A percentile compares a stretch with the other conserved stretches of the same genome.
phyloP scores from a whole-genome alignment of 2,329 filamentous ascomycete genomes.

The Periglandula ipomoeae region DNA sequence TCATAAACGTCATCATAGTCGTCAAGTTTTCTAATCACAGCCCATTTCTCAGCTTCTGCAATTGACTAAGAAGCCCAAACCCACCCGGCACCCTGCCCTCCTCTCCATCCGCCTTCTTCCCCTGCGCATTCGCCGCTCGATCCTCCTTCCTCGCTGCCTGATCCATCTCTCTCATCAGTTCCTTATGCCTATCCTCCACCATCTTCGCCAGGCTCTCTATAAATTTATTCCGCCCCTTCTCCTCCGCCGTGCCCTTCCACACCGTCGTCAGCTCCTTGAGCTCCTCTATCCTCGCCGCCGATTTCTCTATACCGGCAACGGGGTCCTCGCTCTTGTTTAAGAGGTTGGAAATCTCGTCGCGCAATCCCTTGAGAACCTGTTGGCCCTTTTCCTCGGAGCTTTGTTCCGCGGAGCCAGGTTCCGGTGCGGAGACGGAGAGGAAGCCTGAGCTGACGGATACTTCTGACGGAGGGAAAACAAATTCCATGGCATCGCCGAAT shows the following conservation, averaged over 20 bases:
- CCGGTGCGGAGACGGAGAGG: conserved; percentile 81
- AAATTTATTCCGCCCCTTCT: conserved; percentile 73
- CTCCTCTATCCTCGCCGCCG: conserved; percentile 64
- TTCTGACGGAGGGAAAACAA: conserved; percentile 83
- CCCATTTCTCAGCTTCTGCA: conserved; percentile 50
- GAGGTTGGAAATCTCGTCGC: conserved; percentile 61
- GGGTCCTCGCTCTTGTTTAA: conserved; percentile 49
- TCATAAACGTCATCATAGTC: not conserved
- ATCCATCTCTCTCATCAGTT: conserved; percentile 44
- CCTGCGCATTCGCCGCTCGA: conserved; percentile 20
- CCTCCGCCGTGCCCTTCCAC: conserved; percentile 94
- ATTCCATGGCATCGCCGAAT: conserved; percentile 94
- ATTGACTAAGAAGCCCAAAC: conserved; percentile 53
- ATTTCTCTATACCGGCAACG: conserved; percentile 61
- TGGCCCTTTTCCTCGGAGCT: conserved; percentile 81
- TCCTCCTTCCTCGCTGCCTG: conserved; percentile 28
- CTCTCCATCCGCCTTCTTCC: conserved; percentile 17
- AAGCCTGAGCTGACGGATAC: conserved; percentile 76
- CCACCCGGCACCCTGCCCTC: conserved; percentile 38
- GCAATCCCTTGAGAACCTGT: conserved; percentile 61
- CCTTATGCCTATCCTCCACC: conserved; percentile 65
- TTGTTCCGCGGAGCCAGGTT: conserved; percentile 52
- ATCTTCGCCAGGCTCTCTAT: conserved; percentile 73
- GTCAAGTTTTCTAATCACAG: conserved; percentile 23
- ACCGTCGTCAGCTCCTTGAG: conserved; percentile 68